Conservation (phyloP, 441 rosid genomes). For the Mallotus repandus region DNA sequence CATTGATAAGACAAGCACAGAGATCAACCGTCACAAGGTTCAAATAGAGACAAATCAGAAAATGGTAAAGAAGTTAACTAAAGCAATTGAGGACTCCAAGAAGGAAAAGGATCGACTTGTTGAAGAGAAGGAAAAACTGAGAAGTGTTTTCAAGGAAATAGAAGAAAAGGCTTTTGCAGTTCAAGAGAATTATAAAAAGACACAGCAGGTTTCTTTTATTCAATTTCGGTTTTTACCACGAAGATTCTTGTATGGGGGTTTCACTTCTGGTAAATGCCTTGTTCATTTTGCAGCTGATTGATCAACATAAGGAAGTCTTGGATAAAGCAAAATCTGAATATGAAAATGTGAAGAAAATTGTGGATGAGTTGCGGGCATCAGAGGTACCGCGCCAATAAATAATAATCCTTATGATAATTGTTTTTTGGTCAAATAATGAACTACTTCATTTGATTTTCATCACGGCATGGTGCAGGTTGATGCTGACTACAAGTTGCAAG, state of each 20-base stretch:
- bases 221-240: conserved; percentile 17
- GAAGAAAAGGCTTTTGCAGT: conserved; percentile 79
- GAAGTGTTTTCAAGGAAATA: conserved; percentile 56
- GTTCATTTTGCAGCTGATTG: conserved; percentile 55
- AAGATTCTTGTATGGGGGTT: conserved; percentile 5
- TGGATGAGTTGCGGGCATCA: conserved; percentile 82
- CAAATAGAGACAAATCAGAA: conserved; percentile 85
- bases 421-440: conserved; percentile 16
- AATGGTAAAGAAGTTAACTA: conserved; percentile 82
- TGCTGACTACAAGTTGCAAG: conserved; percentile 76
- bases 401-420: conserved; percentile 7
- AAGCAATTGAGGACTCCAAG: conserved; percentile 78
- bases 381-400: conserved; percentile 51
- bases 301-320: conserved; percentile 73
- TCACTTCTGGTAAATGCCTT: conserved; percentile 13
- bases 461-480: conserved; percentile 58
- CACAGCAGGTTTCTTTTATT: conserved; percentile 54
- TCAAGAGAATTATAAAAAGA: conserved; percentile 77
- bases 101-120: conserved; percentile 69
- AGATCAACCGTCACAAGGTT: conserved; percentile 86
- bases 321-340: conserved; percentile 61
- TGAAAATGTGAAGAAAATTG: conserved; percentile 66
- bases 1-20: conserved; percentile 77
- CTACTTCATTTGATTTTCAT: neutral
- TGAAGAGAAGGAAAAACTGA: conserved; percentile 73